phyloP scores from a whole-genome alignment of 2,329 filamentous ascomycete genomes.

The Mycogone perniciosa region DNA sequence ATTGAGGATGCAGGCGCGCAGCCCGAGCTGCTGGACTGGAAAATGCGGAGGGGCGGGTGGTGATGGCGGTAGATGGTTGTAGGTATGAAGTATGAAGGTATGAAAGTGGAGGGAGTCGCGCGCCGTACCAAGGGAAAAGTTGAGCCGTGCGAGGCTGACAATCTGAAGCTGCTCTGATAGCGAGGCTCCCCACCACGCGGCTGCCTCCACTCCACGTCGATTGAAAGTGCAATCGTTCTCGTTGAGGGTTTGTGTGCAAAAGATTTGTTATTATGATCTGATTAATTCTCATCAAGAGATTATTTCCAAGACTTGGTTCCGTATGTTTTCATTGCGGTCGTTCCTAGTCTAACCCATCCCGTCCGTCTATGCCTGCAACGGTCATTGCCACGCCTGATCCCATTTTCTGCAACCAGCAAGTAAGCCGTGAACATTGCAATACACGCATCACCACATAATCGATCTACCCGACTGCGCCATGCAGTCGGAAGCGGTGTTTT shows the following conservation, averaged over 20 bases:
- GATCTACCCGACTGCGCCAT: neutral
- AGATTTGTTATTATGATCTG: conserved; percentile 9
- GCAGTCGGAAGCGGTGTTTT: neutral
- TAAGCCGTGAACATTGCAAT: neutral
- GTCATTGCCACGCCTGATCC: conserved; percentile 1
- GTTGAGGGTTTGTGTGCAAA: neutral
- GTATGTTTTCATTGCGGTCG: conserved; percentile 8
- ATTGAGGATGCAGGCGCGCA: neutral
- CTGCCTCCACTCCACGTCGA: neutral
- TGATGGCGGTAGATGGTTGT: neutral
- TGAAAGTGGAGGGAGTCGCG: conserved; percentile 4
- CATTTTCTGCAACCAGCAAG: neutral
- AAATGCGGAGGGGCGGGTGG: neutral
- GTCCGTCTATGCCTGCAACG: neutral
- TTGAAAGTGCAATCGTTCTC: neutral
- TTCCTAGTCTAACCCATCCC: conserved; percentile 11
- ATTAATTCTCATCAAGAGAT: conserved; percentile 7
- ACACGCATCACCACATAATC: neutral
- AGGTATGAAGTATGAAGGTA: neutral
- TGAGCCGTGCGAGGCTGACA: conserved; percentile 8
- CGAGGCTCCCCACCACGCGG: conserved; percentile 6
- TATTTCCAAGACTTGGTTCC: conserved; percentile 9
- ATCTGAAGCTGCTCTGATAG: conserved; percentile 2
- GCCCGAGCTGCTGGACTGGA: neutral
- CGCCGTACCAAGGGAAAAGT: conserved; percentile 1